Base-by-base conservation (phyloP, 495 filamentous ascomycete species). In the Neurospora sp. region DNA sequence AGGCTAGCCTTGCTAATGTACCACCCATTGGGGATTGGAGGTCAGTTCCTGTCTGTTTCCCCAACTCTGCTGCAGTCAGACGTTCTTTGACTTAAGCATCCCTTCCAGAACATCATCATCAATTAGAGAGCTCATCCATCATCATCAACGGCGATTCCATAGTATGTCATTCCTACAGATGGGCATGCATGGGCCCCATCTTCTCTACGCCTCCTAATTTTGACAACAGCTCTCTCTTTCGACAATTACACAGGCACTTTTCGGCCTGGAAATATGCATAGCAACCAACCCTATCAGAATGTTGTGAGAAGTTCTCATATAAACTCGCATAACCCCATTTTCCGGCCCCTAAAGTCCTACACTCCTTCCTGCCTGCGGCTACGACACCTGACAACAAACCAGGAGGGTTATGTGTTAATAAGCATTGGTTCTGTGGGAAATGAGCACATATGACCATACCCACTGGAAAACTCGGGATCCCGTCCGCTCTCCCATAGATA, bases 401-500 rank as follows among this genome's bases (percentile, higher is more conserved):
- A 39, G 39, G 31, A 35, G 31, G 31, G 31, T 35, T 35, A 35
- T 35, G 5, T 35, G 5, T 35, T 35, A 35, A 4, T 35, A 35
- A n/a, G 14, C 5, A 44, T 14, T 7, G 14, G 41, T 16, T 44
- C n/a, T n/a, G 6, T 1, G 9, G 3, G 31, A 3, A 35, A 35
- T 4, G 0, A 35, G 31, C 69, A 3, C 79, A 81, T 85, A 83
- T 82, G 82, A 83, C 42, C 16, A 44, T 44, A 44, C 18, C 42
- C 42, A 44, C 42, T 8, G 42, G 82, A 84, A 73, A 80, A 81
- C 75, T 81, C 82, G 83, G 83, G 79, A 82, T 83, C 83, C 84
- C 83, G 83, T 86, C 83, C 83, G 84, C 82, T 85, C 83, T 82
- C 80, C 82, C 83, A 78, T 83, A 81, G 80, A 81, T 78, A 82